A percentile compares a stretch with the other conserved stretches of the same genome.
Evolutionary conservation across 805 yeast species (phyloP).

Genomic region (Candida boidinii): DNA sequence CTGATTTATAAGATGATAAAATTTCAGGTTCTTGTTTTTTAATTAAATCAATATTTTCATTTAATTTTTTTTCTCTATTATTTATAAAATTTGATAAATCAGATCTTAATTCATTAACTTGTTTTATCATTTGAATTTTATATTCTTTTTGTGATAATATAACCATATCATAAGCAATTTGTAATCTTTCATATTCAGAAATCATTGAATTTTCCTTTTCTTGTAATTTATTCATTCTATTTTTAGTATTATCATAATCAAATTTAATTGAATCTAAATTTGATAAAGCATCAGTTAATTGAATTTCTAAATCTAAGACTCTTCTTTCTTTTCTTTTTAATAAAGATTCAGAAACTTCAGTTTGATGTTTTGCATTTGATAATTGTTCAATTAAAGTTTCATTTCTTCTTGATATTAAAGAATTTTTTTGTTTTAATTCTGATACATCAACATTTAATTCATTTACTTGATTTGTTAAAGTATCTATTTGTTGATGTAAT

Average conservation of each 20-base stretch:
- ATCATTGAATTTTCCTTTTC: slow-evolving; percentile 34
- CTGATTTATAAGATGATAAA: slow-evolving; percentile 37
- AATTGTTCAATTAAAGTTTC: slow-evolving; percentile 55
- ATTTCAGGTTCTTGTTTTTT: slow-evolving; percentile 40
- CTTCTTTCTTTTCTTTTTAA: slow-evolving; percentile 65
- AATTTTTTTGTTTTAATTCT: slow-evolving; percentile 44
- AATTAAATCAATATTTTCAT: slow-evolving; percentile 28
- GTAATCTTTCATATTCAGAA: slow-evolving; percentile 47
- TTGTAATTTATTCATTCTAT: slow-evolving; percentile 39
- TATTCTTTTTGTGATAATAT: slow-evolving; percentile 41
- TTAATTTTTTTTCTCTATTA: slow-evolving; percentile 26
- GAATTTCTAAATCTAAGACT: slow-evolving; percentile 56
- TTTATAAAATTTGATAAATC: slow-evolving; percentile 29
- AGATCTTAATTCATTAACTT: slow-evolving; percentile 29
- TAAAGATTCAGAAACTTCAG: slow-evolving; percentile 62
- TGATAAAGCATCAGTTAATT: slow-evolving; percentile 38
- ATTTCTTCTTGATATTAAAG: slow-evolving; percentile 35
- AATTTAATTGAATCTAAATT: slow-evolving; percentile 39
- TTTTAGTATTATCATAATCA: slow-evolving; percentile 40
- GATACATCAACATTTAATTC: slow-evolving; percentile 23
- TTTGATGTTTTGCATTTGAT: slow-evolving; percentile 68
- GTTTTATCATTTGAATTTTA: slow-evolving; percentile 36
- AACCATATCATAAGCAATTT: slow-evolving; percentile 51
- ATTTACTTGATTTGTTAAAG: slow-evolving; percentile 12
- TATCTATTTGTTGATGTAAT: slow-evolving; percentile 23